phyloP scores from a whole-genome alignment of 1,284 basidiomycete genomes.

The Malassezia psittaci region DNA sequence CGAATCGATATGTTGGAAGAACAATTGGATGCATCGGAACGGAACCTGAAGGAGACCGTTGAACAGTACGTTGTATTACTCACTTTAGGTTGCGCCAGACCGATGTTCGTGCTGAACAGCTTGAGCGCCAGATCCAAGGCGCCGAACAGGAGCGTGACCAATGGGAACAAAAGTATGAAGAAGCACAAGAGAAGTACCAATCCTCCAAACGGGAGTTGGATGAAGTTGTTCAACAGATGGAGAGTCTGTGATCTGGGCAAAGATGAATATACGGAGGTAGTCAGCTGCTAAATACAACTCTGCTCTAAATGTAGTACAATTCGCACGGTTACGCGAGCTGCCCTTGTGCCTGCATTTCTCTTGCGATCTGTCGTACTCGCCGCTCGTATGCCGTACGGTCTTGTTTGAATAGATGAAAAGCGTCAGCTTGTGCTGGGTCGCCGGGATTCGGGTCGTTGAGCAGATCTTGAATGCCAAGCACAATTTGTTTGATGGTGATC shows the following conservation, averaged over 20 bases:
- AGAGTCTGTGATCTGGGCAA: conserved; percentile 55
- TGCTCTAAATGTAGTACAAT: not conserved
- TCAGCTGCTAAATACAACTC: too few relatives aligned
- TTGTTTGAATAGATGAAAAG: conserved; percentile 90
- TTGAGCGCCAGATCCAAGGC: conserved; percentile 79
- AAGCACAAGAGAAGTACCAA: conserved; percentile 64
- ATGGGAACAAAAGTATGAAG: conserved; percentile 94
- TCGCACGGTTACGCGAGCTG: conserved; percentile 6
- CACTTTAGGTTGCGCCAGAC: conserved; percentile 76
- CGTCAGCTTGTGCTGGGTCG: conserved; percentile 92
- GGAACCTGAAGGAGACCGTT: conserved; percentile 89
- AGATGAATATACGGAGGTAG: too few relatives aligned
- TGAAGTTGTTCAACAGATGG: conserved; percentile 73
- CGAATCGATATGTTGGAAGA: conserved; percentile 89
- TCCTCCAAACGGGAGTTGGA: conserved; percentile 73
- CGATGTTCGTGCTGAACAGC: conserved; percentile 98
- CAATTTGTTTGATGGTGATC: conserved; percentile 95
- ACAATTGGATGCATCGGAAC: conserved; percentile 89
- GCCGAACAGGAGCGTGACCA: conserved; percentile 81
- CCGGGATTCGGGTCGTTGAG: conserved; percentile 86
- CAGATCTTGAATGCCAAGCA: conserved; percentile 87
- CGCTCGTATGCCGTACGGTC: conserved; percentile 41
- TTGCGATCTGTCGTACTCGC: conserved; percentile 15
- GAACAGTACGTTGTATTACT: conserved; percentile 68
- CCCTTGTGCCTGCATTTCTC: conserved; percentile 16